A percentile compares a stretch with the other conserved stretches of the same genome.
phyloP scores from a whole-genome alignment of 805 yeast genomes.

The Metschnikowia matae region DNA sequence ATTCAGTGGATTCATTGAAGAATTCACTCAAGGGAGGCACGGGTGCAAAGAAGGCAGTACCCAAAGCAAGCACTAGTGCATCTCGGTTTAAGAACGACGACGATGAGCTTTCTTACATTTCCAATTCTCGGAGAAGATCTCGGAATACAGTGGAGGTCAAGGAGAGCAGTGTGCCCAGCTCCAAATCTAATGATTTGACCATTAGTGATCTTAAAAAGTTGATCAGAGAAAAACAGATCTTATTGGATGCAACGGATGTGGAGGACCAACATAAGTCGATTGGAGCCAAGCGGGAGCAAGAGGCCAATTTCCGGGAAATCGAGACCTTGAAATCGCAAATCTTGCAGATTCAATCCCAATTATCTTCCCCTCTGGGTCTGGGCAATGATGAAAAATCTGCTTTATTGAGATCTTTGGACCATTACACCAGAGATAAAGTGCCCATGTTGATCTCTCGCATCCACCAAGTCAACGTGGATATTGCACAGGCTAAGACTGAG shows the following conservation, averaged over 20 bases:
- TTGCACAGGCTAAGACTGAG: constrained; percentile 63
- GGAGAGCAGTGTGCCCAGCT: constrained; percentile 19
- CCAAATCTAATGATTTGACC: constrained; percentile 35
- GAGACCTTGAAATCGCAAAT: constrained; percentile 63
- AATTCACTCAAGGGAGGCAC: constrained; percentile 47
- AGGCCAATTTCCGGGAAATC: constrained; percentile 50
- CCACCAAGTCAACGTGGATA: constrained; percentile 59
- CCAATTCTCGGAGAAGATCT: constrained; percentile 60
- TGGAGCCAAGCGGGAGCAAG: constrained; percentile 31
- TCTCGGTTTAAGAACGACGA: constrained; percentile 69
- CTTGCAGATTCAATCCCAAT: constrained; percentile 38
- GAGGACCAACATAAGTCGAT: constrained; percentile 47
- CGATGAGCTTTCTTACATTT: constrained; percentile 59
- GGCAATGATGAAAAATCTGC: constrained; percentile 45
- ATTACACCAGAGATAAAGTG: constrained; percentile 60
- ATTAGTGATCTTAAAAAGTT: constrained; percentile 57
- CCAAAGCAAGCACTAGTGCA: constrained; percentile 25
- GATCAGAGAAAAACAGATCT: constrained; percentile 66
- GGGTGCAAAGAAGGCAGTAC: constrained; percentile 16
- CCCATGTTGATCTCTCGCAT: constrained; percentile 68
- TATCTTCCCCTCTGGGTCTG: constrained; percentile 25
- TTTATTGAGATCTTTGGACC: constrained; percentile 54
- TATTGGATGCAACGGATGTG: constrained; percentile 68
- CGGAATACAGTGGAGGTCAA: constrained; percentile 22
- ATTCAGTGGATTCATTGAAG: constrained; percentile 67